Evolutionary conservation across 2,329 filamentous ascomycete species (phyloP).

Genomic region (Fusarium hostae): DNA sequence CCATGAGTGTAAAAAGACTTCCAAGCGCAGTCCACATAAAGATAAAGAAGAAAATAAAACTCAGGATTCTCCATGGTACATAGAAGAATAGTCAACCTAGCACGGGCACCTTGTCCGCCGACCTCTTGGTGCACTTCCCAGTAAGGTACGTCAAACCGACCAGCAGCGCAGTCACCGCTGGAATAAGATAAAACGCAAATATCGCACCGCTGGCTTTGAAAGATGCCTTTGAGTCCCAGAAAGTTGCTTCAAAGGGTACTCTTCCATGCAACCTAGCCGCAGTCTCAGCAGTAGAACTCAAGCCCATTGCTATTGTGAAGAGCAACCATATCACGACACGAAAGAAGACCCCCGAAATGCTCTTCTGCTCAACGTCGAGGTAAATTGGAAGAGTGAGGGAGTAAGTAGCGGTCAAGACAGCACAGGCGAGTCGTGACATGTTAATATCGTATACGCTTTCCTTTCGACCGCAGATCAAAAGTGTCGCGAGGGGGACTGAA

Average conservation of each 20-base stretch:
- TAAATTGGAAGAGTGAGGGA: neutral
- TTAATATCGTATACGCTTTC: neutral
- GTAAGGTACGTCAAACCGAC: neutral
- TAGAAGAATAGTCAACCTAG: neutral
- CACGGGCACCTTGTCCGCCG: neutral
- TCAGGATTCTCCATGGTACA: neutral
- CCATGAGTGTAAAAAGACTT: fast-evolving
- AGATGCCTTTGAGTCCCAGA: neutral
- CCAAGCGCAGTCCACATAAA: neutral
- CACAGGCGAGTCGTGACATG: neutral
- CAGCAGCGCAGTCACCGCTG: fast-evolving
- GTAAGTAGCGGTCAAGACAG: neutral
- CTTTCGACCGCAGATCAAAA: neutral
- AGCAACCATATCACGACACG: neutral
- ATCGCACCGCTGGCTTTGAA: fast-evolving
- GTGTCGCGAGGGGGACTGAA: neutral
- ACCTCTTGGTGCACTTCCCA: neutral
- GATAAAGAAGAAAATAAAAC: fast-evolving
- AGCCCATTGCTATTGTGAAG: neutral
- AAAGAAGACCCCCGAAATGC: neutral
- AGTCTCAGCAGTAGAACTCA: neutral
- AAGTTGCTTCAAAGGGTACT: neutral
- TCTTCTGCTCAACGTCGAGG: neutral
- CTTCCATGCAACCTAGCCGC: neutral
- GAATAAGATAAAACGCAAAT: fast-evolving